phyloP scores from a whole-genome alignment of 768 basidiomycete genomes.

The Tricholoma furcatifolium region DNA sequence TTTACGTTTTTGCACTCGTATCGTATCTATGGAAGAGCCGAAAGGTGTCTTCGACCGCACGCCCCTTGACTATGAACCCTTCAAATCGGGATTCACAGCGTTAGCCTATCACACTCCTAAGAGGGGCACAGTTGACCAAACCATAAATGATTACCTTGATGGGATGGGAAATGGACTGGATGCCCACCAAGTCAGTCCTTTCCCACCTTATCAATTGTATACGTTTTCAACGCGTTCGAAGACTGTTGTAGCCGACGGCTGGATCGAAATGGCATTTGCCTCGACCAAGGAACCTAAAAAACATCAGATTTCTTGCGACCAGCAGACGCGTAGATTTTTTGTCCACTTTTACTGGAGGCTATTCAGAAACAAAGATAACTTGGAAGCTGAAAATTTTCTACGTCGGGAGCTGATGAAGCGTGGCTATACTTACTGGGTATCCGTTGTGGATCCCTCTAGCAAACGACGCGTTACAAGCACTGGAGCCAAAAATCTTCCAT shows the following conservation, averaged over 20 bases:
- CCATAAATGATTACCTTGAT: constrained; percentile 4
- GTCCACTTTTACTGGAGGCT: constrained; percentile 23
- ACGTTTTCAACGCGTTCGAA: not conserved
- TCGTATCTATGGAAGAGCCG: constrained; percentile 23
- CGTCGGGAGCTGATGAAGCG: constrained; percentile 6
- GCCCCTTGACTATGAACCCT: constrained; percentile 21
- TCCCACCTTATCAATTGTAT: not conserved
- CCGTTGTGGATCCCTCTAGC: no score
- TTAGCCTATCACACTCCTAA: not conserved
- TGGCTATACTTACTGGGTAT: constrained; percentile 13
- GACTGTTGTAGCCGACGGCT: constrained; percentile 12
- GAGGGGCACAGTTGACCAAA: not conserved
- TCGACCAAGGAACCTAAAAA: not conserved
- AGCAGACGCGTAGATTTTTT: constrained; percentile 14
- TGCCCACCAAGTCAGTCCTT: constrained; percentile 1
- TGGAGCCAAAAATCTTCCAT: not conserved
- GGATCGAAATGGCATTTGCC: constrained; percentile 16
- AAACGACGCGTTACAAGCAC: not conserved
- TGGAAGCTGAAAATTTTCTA: constrained; percentile 17
- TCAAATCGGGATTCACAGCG: constrained; percentile 6
- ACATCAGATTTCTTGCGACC: constrained; percentile 2
- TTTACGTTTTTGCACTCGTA: not conserved
- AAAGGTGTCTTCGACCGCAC: constrained; percentile 21
- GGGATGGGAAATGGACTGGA: not conserved
- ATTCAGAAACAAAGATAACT: constrained; percentile 10